phyloP scores from a whole-genome alignment of 345 rosid species.

The Moringa oleifera region DNA sequence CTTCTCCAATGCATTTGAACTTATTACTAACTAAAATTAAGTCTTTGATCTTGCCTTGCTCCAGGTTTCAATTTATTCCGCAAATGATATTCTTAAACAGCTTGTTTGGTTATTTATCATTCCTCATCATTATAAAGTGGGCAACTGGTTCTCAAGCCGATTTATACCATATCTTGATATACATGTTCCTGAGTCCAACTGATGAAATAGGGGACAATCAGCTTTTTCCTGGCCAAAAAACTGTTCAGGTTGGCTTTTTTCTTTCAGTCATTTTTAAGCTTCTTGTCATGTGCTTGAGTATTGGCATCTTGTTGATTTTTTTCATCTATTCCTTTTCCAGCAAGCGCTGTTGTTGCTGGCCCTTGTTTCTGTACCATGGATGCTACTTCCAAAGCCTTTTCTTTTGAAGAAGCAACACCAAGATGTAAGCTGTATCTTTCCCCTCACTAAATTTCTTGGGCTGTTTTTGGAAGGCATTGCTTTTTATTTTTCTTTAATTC shows the following conservation, averaged over 20 bases:
- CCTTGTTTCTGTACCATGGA: slow-evolving; percentile 92
- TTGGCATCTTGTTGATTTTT: slow-evolving; percentile 2
- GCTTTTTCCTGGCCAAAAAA: slow-evolving; percentile 75
- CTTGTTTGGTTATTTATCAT: slow-evolving; percentile 86
- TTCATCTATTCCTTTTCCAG: slow-evolving; percentile 33
- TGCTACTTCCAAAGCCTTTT: slow-evolving; percentile 93
- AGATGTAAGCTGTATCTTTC: slow-evolving; percentile 36
- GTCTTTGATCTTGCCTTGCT: slow-evolving; percentile 16
- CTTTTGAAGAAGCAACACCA: slow-evolving; percentile 83
- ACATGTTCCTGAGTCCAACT: slow-evolving; percentile 96
- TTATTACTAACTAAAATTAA: slow-evolving; percentile 1
- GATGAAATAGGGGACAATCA: slow-evolving; percentile 90
- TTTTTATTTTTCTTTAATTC: background rate
- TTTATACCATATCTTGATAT: slow-evolving; percentile 83
- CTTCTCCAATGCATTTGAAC: slow-evolving; percentile 2
- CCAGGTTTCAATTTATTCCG: slow-evolving; percentile 95
- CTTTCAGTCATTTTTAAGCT: background rate
- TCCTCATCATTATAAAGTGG: slow-evolving; percentile 86
- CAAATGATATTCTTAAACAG: slow-evolving; percentile 88
- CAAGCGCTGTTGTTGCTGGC: slow-evolving; percentile 68
- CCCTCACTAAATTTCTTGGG: slow-evolving; percentile 3
- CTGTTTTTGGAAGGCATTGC: background rate
- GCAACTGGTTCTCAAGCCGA: slow-evolving; percentile 90
- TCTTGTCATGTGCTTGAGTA: background rate
- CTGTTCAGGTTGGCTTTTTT: slow-evolving; percentile 51